phyloP scores from a whole-genome alignment of 495 filamentous ascomycete genomes.

The Penicillium fimorum region DNA sequence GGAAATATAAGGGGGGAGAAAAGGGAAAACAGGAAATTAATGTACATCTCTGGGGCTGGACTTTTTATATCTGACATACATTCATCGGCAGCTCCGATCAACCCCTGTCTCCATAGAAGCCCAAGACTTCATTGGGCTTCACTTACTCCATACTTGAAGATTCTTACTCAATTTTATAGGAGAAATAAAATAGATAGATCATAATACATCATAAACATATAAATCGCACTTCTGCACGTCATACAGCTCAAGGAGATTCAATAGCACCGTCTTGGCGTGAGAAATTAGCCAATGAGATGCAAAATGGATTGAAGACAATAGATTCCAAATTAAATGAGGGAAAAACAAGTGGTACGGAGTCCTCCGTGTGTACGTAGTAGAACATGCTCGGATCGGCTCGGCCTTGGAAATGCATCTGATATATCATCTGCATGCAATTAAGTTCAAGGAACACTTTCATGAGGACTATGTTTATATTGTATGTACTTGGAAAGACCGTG shows the following conservation, averaged over 20 bases:
- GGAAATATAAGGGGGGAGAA: neutral
- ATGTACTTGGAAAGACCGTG: constrained; percentile 17
- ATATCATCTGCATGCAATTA: constrained; percentile 12
- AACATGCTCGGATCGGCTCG: neutral
- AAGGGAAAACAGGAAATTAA: neutral
- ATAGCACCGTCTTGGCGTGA: neutral
- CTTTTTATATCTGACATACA: constrained; percentile 27
- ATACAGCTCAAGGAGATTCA: neutral
- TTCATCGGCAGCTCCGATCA: constrained; percentile 27
- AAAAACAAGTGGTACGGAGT: neutral
- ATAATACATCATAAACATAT: neutral
- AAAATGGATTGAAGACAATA: neutral
- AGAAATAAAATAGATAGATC: neutral
- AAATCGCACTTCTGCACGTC: neutral
- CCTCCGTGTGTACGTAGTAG: neutral
- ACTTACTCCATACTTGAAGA: neutral
- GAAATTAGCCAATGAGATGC: neutral
- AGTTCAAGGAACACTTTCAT: constrained; percentile 6
- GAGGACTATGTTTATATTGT: constrained; percentile 10
- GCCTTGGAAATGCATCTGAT: constrained; percentile 9
- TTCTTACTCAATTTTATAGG: too few relatives aligned
- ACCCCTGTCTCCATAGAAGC: constrained; percentile 8
- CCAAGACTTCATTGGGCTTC: constrained; percentile 11
- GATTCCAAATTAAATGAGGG: neutral
- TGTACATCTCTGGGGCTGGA: too few relatives aligned